Conservation (phyloP, 2,329 filamentous ascomycete genomes). For the Fusarium compactum region DNA sequence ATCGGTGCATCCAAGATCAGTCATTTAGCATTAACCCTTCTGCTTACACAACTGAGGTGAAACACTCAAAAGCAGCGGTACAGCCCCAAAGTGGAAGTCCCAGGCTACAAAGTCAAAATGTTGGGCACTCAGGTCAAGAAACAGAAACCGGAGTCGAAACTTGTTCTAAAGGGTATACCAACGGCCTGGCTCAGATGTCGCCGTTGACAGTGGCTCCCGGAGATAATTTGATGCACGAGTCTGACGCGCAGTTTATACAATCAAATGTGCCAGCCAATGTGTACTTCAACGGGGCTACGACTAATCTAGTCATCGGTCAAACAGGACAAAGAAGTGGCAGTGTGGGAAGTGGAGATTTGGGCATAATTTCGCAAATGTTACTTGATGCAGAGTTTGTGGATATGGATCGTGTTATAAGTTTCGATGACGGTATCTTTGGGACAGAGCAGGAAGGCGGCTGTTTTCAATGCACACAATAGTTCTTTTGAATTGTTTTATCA, state of each 20-base stretch:
- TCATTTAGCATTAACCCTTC: slow-evolving; percentile 23
- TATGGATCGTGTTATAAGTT: slow-evolving; percentile 51
- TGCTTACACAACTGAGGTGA: slow-evolving; percentile 32
- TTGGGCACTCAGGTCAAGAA: neutral
- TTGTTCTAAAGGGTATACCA: neutral
- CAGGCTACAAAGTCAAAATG: neutral
- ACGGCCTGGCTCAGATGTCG: neutral
- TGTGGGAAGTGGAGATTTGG: neutral
- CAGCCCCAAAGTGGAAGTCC: neutral
- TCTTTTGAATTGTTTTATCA: neutral
- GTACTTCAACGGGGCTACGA: neutral
- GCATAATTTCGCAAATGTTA: slow-evolving; percentile 33
- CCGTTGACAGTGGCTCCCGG: neutral
- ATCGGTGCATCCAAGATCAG: slow-evolving; percentile 14
- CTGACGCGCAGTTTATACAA: neutral
- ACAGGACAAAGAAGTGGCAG: neutral
- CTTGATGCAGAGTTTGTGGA: slow-evolving; percentile 48
- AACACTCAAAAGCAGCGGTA: slow-evolving; percentile 3
- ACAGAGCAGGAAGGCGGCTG: neutral
- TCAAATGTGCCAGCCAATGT: neutral
- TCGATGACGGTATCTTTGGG: slow-evolving; percentile 50
- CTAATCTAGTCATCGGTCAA: neutral
- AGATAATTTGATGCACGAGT: neutral
- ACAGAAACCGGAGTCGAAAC: too few species aligned
- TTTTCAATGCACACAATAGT: neutral